Evolutionary conservation across 768 basidiomycete genomes (phyloP).

Genomic region (Mycena polygramma): DNA sequence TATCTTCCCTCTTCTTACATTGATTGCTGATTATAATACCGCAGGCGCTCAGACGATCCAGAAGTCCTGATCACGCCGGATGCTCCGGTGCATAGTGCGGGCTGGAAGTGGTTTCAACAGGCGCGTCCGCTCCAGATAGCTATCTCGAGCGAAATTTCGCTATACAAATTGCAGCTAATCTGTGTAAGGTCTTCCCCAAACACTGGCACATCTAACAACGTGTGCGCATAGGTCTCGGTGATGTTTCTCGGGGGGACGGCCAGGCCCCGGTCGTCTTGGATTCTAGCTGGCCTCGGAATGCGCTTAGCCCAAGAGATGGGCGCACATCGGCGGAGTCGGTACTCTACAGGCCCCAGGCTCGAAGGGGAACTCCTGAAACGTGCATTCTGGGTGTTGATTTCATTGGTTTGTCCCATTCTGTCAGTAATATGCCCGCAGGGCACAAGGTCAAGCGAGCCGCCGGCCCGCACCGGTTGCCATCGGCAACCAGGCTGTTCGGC

Average conservation of each 20-base stretch:
- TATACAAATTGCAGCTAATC: conserved; percentile 23
- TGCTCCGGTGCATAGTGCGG: conserved; percentile 57
- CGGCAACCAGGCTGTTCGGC: no score
- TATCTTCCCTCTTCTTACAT: not conserved
- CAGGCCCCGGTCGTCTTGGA: not conserved
- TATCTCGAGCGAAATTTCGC: not conserved
- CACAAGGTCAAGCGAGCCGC: no score
- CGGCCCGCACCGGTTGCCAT: no score
- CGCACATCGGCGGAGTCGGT: conserved; percentile 18
- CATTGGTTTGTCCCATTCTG: not conserved
- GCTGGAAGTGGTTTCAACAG: conserved; percentile 74
- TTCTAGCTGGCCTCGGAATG: conserved; percentile 7
- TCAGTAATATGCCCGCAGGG: no score
- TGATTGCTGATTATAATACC: not conserved
- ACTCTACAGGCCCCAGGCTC: not conserved
- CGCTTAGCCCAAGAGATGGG: conserved; percentile 29
- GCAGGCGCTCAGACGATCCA: conserved; percentile 67
- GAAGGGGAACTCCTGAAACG: conserved; percentile 17
- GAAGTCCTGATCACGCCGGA: conserved; percentile 51
- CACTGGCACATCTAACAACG: not conserved
- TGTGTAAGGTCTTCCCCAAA: not conserved
- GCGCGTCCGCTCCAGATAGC: conserved; percentile 75
- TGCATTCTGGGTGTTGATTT: conserved; percentile 18
- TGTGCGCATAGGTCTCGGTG: conserved; percentile 3
- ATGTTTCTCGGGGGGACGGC: conserved; percentile 1